These are phyloP conservation scores for Fusarium mexicanum DNA, from an alignment of 2,329 filamentous ascomycete species.

Conservation along the genomic window DNA sequence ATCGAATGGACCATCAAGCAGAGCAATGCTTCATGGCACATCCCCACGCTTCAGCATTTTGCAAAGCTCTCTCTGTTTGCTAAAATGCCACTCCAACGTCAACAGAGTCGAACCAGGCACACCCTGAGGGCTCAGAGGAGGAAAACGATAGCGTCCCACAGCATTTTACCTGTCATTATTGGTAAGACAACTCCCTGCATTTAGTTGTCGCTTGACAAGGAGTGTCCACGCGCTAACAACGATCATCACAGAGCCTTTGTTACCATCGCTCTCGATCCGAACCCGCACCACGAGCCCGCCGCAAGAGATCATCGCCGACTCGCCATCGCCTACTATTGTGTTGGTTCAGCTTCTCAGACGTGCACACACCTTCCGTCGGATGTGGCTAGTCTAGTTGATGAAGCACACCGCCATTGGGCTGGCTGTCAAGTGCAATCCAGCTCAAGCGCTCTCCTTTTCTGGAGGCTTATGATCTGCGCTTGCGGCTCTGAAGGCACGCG, in stretches of 20 bases:
- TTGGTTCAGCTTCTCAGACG: neutral
- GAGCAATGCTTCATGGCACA: neutral
- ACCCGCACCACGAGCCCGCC: rapidly evolving
- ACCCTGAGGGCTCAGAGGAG: neutral
- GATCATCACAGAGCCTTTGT: neutral
- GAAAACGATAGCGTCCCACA: rapidly evolving
- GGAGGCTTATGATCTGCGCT: neutral
- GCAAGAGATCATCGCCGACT: neutral
- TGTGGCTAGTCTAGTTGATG: rapidly evolving
- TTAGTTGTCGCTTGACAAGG: neutral
- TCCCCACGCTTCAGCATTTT: neutral
- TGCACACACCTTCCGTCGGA: rapidly evolving
- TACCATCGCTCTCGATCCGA: neutral
- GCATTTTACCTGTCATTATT: neutral
- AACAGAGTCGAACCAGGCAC: neutral
- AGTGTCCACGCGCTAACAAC: neutral
- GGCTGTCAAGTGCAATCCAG: rapidly evolving
- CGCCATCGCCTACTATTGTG: neutral
- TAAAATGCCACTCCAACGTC: rapidly evolving
- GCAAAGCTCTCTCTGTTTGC: rapidly evolving
- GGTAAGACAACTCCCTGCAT: neutral
- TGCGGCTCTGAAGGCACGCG: rapidly evolving
- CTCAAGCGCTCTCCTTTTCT: neutral
- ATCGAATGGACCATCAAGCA: rapidly evolving
- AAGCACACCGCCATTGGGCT: neutral